These are phyloP conservation scores for Trichoderma koningii DNA, from an alignment of 2,329 filamentous ascomycete genomes.

Conservation along the genomic window DNA sequence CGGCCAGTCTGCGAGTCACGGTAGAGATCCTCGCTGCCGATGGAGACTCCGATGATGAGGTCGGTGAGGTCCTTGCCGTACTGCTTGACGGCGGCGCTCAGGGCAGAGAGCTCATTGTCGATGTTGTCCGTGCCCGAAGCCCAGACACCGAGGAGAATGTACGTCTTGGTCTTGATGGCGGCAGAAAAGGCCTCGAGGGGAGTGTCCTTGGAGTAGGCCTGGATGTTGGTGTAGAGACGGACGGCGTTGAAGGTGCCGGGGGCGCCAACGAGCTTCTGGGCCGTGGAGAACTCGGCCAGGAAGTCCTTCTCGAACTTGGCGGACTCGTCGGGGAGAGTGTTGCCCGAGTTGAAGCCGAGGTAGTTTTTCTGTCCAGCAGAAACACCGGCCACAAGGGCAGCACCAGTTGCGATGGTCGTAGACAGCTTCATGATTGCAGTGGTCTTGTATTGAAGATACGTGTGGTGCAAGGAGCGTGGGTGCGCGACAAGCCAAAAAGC, in stretches of 20 bases:
- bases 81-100: constrained; percentile 57
- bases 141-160: constrained; percentile 68
- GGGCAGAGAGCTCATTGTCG: constrained; percentile 60
- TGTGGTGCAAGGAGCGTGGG: constrained; percentile 9
- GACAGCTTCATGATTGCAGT: constrained; percentile 51
- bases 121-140: constrained; percentile 57
- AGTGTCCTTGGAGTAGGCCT: constrained; percentile 67
- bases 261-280: constrained; percentile 41
- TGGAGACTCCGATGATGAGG: constrained; percentile 65
- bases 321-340: constrained; percentile 48
- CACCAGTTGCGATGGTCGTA: constrained; percentile 42
- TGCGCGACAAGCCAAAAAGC: constrained; percentile 1
- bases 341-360: constrained; percentile 57
- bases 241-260: constrained; percentile 60
- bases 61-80: constrained; percentile 55
- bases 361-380: constrained; percentile 50
- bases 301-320: constrained; percentile 58
- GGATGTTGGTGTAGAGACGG: constrained; percentile 69
- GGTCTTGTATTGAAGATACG: neutral
- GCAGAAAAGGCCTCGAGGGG: constrained; percentile 80
- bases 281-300: constrained; percentile 48
- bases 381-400: constrained; percentile 43
- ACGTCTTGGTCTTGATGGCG: constrained; percentile 60
- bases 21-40: constrained; percentile 70
- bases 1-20: constrained; percentile 62